Evolutionary conservation across 1,139 yeast species (phyloP).

Genomic region (Yamadazyma sp.): DNA sequence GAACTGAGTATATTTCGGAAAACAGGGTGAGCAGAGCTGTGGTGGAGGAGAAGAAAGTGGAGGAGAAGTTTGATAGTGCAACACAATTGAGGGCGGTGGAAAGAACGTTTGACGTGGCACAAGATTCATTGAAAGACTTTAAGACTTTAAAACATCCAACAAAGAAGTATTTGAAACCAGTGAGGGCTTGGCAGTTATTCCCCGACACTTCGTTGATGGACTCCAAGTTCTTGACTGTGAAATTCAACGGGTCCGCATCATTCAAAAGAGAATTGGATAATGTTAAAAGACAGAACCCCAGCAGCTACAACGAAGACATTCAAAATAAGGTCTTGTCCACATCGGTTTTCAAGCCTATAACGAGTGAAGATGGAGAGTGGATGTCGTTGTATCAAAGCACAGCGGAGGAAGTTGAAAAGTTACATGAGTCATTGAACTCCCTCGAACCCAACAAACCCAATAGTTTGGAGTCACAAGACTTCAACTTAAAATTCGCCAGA

Average conservation of each 20-base stretch:
- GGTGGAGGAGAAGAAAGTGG: conserved; percentile 12
- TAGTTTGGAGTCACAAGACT: conserved; percentile 45
- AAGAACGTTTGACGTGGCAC: conserved; percentile 66
- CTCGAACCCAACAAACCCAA: conserved; percentile 50
- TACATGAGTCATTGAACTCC: conserved; percentile 51
- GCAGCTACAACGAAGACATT: conserved; percentile 36
- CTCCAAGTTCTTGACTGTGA: conserved; percentile 67
- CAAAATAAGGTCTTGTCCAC: conserved; percentile 52
- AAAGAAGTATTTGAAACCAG: conserved; percentile 72
- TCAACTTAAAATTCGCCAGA: conserved; percentile 62
- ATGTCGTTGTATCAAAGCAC: conserved; percentile 62
- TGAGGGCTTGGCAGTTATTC: conserved; percentile 72
- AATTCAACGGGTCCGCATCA: conserved; percentile 81
- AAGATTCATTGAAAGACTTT: conserved; percentile 44
- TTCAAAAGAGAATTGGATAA: conserved; percentile 38
- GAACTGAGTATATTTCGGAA: conserved; percentile 86
- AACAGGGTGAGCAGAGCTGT: conserved; percentile 25
- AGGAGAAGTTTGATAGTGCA: conserved; percentile 51
- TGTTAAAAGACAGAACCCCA: conserved; percentile 38
- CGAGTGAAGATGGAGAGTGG: conserved; percentile 79
- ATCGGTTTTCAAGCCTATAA: conserved; percentile 73
- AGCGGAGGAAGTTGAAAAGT: conserved; percentile 25
- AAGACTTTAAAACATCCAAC: conserved; percentile 70
- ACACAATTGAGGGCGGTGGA: conserved; percentile 71
- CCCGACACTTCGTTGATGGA: conserved; percentile 93